A percentile compares a stretch with the other conserved stretches of the same genome.
phyloP scores from a whole-genome alignment of 1,139 yeast species.

The Pichiaceae sp. region DNA sequence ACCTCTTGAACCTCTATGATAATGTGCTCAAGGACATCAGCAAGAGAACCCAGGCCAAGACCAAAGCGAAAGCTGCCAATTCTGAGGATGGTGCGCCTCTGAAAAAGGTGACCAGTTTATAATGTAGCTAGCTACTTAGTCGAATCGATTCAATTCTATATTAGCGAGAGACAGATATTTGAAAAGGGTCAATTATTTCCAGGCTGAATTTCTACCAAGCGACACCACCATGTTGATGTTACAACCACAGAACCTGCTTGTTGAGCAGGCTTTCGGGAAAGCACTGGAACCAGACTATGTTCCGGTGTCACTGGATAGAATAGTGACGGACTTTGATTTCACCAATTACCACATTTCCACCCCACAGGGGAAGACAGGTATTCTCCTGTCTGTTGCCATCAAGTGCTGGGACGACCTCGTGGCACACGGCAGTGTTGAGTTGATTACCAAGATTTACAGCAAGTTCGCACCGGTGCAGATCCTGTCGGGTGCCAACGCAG shows the following conservation, averaged over 20 bases:
- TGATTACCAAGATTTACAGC: slow-evolving; percentile 34
- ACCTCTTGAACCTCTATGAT: slow-evolving; percentile 11
- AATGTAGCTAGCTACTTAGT: not conserved
- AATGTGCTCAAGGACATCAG: slow-evolving; percentile 13
- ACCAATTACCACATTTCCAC: slow-evolving; percentile 91
- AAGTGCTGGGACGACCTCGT: slow-evolving; percentile 70
- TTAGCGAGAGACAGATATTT: too few relatives aligned
- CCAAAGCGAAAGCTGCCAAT: not conserved
- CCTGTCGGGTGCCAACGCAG: slow-evolving; percentile 32
- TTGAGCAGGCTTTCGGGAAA: slow-evolving; percentile 36
- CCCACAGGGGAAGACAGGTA: slow-evolving; percentile 55
- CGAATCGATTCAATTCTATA: too few relatives aligned
- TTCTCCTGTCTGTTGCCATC: slow-evolving; percentile 62
- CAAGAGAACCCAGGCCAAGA: not conserved
- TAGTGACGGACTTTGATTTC: slow-evolving; percentile 91
- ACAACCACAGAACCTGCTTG: slow-evolving; percentile 36
- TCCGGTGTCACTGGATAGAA: slow-evolving; percentile 72
- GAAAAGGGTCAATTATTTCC: too few relatives aligned
- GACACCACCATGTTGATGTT: slow-evolving; percentile 46
- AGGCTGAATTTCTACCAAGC: too few relatives aligned
- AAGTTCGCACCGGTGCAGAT: slow-evolving; percentile 22
- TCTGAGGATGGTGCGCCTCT: not conserved
- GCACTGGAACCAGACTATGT: slow-evolving; percentile 27
- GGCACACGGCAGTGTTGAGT: slow-evolving; percentile 53
- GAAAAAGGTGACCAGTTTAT: not conserved